A percentile compares a stretch with the other conserved stretches of the same genome.
Conservation (phyloP, 2,329 filamentous ascomycete species). For the Coleophoma cylindrospora region DNA sequence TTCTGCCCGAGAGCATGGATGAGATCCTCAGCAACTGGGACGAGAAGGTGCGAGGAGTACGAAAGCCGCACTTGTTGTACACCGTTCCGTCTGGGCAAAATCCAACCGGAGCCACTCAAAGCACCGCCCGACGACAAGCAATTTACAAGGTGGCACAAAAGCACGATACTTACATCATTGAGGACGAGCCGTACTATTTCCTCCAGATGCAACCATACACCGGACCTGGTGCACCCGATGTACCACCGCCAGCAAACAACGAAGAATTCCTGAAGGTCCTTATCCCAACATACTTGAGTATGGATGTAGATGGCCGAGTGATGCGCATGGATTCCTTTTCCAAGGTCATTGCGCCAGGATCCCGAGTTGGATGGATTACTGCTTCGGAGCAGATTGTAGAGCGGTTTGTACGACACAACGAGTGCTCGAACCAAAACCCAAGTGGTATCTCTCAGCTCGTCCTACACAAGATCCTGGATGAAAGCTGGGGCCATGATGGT, state of each 20-base stretch:
- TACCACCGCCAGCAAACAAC: conserved; percentile 33
- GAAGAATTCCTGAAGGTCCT: conserved; percentile 66
- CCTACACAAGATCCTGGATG: conserved; percentile 81
- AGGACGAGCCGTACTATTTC: conserved; percentile 72
- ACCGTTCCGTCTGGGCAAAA: conserved; percentile 68
- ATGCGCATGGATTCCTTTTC: conserved; percentile 86
- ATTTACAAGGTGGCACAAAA: conserved; percentile 61
- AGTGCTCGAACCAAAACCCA: conserved; percentile 77
- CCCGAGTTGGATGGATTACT: conserved; percentile 80
- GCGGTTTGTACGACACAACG: conserved; percentile 72
- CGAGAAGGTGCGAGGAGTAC: conserved; percentile 41
- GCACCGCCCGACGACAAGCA: conserved; percentile 46
- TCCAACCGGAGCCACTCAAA: conserved; percentile 63
- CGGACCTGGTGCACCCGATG: conserved; percentile 44
- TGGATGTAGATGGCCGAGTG: conserved; percentile 81
- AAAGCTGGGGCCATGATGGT: conserved; percentile 84
- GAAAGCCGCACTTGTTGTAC: conserved; percentile 62
- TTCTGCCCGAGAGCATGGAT: conserved; percentile 55
- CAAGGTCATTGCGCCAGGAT: conserved; percentile 78
- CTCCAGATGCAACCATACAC: conserved; percentile 54
- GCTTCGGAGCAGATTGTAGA: conserved; percentile 78
- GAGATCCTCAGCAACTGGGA: conserved; percentile 60
- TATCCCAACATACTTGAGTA: conserved; percentile 66
- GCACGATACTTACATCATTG: conserved; percentile 62
- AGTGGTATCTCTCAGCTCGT: conserved; percentile 76